Conservation (phyloP, 2,329 filamentous ascomycete genomes). For the Juglanconis sp. region DNA sequence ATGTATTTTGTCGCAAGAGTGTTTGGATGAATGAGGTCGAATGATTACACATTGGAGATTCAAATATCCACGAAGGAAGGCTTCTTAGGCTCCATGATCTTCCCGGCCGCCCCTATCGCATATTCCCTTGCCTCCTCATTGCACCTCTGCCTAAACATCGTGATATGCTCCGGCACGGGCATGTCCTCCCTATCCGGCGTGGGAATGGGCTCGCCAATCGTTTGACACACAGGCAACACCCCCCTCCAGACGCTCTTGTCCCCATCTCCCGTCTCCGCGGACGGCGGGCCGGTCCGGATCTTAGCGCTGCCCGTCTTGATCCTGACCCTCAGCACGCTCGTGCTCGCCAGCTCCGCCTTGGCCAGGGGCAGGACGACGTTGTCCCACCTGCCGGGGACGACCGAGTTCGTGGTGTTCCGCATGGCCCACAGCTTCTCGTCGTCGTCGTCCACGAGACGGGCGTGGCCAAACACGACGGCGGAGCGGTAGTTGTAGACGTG, state of each 20-base stretch:
- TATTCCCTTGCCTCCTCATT: constrained; percentile 27
- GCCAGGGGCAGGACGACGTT: constrained; percentile 68
- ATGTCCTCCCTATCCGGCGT: constrained; percentile 55
- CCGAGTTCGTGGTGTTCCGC: constrained; percentile 70
- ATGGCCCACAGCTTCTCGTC: constrained; percentile 76
- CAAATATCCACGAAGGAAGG: too few species aligned
- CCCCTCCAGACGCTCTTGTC: constrained; percentile 50
- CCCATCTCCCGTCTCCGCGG: constrained; percentile 48
- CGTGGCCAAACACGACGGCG: constrained; percentile 73
- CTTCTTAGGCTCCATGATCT: constrained; percentile 14
- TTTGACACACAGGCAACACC: constrained; percentile 60
- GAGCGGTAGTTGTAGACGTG: constrained; percentile 87
- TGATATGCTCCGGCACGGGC: constrained; percentile 60
- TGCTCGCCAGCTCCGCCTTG: constrained; percentile 69
- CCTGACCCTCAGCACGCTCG: constrained; percentile 65
- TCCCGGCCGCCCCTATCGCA: constrained; percentile 24
- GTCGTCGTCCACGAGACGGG: constrained; percentile 59
- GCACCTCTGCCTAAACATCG: constrained; percentile 34
- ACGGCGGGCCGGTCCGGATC: constrained; percentile 61
- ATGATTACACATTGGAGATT: too few species aligned
- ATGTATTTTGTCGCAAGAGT: too few species aligned
- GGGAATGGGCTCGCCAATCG: constrained; percentile 61
- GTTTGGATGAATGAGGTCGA: too few species aligned
- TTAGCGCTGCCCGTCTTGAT: constrained; percentile 76
- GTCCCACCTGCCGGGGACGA: constrained; percentile 67